A percentile compares a stretch with the other conserved stretches of the same genome.
These are phyloP conservation scores for Nemania sp. DNA, from an alignment of 2,329 filamentous ascomycete species.

Conservation along the genomic window DNA sequence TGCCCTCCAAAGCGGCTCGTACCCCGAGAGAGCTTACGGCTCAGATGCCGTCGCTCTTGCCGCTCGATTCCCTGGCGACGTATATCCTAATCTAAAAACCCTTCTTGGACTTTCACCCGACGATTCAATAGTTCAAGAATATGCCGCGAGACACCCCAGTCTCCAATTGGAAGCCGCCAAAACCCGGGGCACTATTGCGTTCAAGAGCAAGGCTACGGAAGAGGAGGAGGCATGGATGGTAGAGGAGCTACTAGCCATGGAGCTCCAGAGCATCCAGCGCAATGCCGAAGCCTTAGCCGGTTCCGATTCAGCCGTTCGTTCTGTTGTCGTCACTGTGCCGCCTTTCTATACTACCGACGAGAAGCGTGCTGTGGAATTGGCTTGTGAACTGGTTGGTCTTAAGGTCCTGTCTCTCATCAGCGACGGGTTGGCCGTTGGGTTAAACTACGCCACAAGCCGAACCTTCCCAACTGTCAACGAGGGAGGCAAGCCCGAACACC, in stretches of 20 bases:
- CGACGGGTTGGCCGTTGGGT: constrained; percentile 89
- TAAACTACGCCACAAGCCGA: constrained; percentile 94
- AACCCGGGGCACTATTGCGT: constrained; percentile 77
- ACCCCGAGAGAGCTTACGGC: constrained; percentile 91
- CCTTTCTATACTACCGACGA: constrained; percentile 92
- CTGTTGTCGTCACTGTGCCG: constrained; percentile 89
- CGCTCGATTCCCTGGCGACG: constrained; percentile 89
- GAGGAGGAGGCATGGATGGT: constrained; percentile 78
- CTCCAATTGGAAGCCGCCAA: constrained; percentile 73
- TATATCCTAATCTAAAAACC: constrained; percentile 93
- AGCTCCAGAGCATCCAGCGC: constrained; percentile 88
- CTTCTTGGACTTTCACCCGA: constrained; percentile 80
- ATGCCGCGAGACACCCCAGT: constrained; percentile 81
- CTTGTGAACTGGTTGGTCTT: constrained; percentile 88
- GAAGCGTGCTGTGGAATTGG: constrained; percentile 84
- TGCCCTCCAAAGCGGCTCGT: constrained; percentile 72
- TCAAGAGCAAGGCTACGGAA: constrained; percentile 76
- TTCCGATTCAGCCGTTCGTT: constrained; percentile 77
- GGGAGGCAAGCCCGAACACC: constrained; percentile 87
- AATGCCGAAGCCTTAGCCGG: constrained; percentile 90
- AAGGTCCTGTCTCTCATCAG: constrained; percentile 87
- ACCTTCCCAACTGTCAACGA: constrained; percentile 88
- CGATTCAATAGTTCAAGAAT: constrained; percentile 73
- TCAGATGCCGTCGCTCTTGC: constrained; percentile 90
- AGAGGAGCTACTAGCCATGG: constrained; percentile 96